Conservation (phyloP, 306 rosid genomes). For the Hylodesmum podocarpum region DNA sequence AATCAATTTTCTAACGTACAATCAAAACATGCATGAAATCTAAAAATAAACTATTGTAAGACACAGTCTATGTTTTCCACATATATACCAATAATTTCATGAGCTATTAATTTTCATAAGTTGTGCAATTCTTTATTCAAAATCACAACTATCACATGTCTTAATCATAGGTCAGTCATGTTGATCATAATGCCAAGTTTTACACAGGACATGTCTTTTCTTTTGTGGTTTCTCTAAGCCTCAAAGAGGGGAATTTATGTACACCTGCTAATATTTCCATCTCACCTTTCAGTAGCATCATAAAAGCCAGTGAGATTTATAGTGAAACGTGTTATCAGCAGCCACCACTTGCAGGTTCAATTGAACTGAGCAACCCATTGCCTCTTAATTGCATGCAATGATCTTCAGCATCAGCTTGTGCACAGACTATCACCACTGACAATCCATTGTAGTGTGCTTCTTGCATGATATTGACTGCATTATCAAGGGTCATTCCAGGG, state of each 20-base stretch:
- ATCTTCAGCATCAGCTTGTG: conserved; percentile 89
- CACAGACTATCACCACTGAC: conserved; percentile 84
- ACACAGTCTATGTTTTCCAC: neutral
- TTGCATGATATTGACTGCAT: conserved; percentile 88
- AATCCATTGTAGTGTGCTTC: conserved; percentile 87
- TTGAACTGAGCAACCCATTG: conserved; percentile 79
- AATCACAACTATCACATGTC: conserved; percentile 30
- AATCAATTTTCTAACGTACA: too few relatives aligned
- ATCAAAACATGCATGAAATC: too few relatives aligned
- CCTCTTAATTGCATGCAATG: conserved; percentile 95
- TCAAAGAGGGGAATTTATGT: conserved; percentile 37
- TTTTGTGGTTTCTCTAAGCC: neutral
- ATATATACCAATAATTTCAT: neutral
- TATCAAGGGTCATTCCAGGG: conserved; percentile 88
- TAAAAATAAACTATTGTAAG: too few relatives aligned
- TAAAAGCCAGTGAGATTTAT: neutral
- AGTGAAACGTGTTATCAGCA: conserved; percentile 41
- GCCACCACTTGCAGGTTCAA: conserved; percentile 80
- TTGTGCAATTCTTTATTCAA: conserved; percentile 41
- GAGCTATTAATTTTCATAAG: conserved; percentile 15
- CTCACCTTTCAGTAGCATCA: conserved; percentile 4
- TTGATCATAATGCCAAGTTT: conserved; percentile 4
- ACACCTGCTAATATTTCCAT: conserved; percentile 30
- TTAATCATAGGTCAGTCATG: conserved; percentile 12
- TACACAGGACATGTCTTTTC: conserved; percentile 6